These are phyloP conservation scores for Xylaria cubensis DNA, from an alignment of 495 filamentous ascomycete genomes.

Conservation along the genomic window DNA sequence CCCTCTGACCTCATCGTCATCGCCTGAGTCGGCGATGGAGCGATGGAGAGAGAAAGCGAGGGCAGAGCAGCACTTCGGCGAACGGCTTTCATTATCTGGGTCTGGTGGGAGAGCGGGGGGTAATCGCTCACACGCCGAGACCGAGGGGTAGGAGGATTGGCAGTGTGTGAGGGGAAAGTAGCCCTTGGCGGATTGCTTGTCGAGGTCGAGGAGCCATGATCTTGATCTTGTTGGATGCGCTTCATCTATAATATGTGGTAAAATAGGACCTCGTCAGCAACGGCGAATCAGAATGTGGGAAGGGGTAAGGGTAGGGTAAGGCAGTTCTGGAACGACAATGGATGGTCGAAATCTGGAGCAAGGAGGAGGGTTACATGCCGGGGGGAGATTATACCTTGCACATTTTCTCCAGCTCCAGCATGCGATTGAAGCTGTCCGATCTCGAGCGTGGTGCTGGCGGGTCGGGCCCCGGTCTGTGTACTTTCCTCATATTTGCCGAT, in stretches of 20 bases:
- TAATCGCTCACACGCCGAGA: constrained; percentile 43
- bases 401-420: constrained; percentile 60
- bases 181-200: constrained; percentile 41
- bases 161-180: constrained; percentile 37
- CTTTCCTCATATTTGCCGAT: constrained; percentile 45
- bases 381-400: constrained; percentile 54
- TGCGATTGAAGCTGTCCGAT: constrained; percentile 53
- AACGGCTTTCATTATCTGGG: constrained; percentile 53
- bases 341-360: constrained; percentile 32
- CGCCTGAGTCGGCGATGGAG: constrained; percentile 35
- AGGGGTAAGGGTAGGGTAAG: constrained; percentile 28
- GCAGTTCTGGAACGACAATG: constrained; percentile 28
- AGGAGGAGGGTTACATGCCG: constrained; percentile 46
- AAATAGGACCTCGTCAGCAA: constrained; percentile 40
- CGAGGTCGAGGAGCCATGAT: constrained; percentile 34
- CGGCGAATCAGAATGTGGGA: constrained; percentile 31
- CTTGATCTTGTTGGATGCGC: constrained; percentile 45
- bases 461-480: constrained; percentile 37
- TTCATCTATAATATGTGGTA: constrained; percentile 46
- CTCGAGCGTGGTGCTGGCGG: constrained; percentile 39
- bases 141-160: constrained; percentile 37
- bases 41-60: constrained; percentile 53
- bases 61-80: constrained; percentile 46
- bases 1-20: constrained; percentile 29
- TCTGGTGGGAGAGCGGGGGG: constrained; percentile 45